Evolutionary conservation across 2,329 filamentous ascomycete genomes (phyloP), one percentile per base, ranked within the genome.

Genomic region (Clarireedia homoeocarpa): DNA sequence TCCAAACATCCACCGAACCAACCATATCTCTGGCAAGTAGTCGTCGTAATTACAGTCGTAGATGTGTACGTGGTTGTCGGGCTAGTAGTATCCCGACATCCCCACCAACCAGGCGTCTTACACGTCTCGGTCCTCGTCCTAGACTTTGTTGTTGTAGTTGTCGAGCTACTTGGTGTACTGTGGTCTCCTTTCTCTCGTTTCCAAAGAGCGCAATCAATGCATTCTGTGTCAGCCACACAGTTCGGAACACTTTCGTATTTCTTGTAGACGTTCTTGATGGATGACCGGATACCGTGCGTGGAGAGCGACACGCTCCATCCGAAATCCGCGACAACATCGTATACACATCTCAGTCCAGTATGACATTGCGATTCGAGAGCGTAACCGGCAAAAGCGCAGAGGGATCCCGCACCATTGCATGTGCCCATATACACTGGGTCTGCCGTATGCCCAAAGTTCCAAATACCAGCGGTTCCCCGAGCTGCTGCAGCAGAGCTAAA

Each of bases 131-230:
- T 95, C 36, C 89, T 78, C 1, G 85, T 89, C 48, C 77, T 71
- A 3, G 82, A 85, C 17, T 52, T 56, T 27, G 78, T 77, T 3
- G 80, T 77, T 1, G 78, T 77, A 0, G 77, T 79, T 0, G 78
- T 76, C 2, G 74, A 77, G 0, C 82, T 83, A 1, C 85, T 89
- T 1, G 91, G 86, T 1, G 89, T 91, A 46, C 48, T 42, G 34
- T 88, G 87, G 68, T 96, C 95, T 70, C 89, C 94, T 69, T 91
- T 86, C 67, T 89, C 95, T 77, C 91, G 95, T 67, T 95, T 94
- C 91, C 92, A 96, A 58, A 85, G 84, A 58, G 81, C 88, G 65
- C 91, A 96, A 69, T 96, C 91, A 27, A 87, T 82, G 68, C 92
- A 96, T 45, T 89, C 84, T 26, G 82, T 77, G 5, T 91, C 90